phyloP scores from a whole-genome alignment of 2,329 filamentous ascomycete species.

The Colletotrichum cordylinicola region DNA sequence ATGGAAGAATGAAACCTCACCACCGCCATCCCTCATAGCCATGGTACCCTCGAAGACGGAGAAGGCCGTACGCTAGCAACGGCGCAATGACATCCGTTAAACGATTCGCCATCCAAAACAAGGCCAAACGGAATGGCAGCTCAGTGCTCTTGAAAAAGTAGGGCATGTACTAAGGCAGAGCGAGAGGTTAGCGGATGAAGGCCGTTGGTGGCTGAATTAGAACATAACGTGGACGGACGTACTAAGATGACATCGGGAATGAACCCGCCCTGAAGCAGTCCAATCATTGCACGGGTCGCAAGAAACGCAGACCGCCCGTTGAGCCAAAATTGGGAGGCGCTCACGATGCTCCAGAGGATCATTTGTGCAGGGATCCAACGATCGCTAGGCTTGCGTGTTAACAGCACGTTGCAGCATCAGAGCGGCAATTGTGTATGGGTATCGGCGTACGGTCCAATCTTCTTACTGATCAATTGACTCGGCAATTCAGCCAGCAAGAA shows the following conservation, averaged over 20 bases:
- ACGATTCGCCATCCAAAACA: slow-evolving; percentile 28
- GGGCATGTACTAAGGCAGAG: slow-evolving; percentile 22
- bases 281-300: slow-evolving; percentile 41
- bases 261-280: slow-evolving; percentile 49
- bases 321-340: slow-evolving; percentile 32
- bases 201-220: neutral
- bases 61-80: slow-evolving; percentile 30
- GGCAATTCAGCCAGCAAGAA: slow-evolving; percentile 65
- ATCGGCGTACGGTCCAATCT: slow-evolving; percentile 30
- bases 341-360: slow-evolving; percentile 20
- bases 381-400: slow-evolving; percentile 21
- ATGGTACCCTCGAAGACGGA: slow-evolving; percentile 27
- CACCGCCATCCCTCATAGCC: slow-evolving; percentile 29
- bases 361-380: slow-evolving; percentile 32
- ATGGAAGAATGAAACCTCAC: neutral
- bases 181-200: neutral
- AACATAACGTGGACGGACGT: too few species aligned
- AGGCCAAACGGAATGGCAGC: slow-evolving; percentile 25
- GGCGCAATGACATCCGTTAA: slow-evolving; percentile 28
- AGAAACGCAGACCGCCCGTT: slow-evolving; percentile 42
- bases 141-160: slow-evolving; percentile 30
- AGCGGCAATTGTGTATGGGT: neutral
- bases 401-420: neutral
- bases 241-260: slow-evolving; percentile 35
- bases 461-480: slow-evolving; percentile 65